These are phyloP conservation scores for Agaricus sinodeliciosus DNA, from an alignment of 768 basidiomycete genomes.

Conservation along the genomic window DNA sequence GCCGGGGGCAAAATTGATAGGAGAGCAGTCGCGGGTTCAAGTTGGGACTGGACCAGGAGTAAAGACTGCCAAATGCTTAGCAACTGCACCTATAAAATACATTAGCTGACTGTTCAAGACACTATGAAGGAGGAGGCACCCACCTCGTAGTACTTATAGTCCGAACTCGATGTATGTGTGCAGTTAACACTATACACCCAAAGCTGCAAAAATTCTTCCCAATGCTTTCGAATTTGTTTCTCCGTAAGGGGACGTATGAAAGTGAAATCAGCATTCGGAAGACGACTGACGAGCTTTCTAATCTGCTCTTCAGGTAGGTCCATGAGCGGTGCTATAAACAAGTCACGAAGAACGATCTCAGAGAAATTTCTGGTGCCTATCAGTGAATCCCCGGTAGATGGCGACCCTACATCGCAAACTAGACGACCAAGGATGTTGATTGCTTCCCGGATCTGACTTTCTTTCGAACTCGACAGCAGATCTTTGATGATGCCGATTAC, in stretches of 20 bases:
- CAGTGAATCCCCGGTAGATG: background rate
- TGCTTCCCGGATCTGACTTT: slow-evolving; percentile 1
- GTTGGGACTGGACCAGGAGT: slow-evolving; percentile 41
- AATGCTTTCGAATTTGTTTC: slow-evolving; percentile 13
- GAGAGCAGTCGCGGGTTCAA: slow-evolving; percentile 32
- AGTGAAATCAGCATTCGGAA: background rate
- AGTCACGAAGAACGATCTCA: background rate
- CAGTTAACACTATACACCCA: slow-evolving; percentile 7
- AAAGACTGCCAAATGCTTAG: slow-evolving; percentile 48
- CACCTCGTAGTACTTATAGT: background rate
- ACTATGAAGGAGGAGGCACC: background rate
- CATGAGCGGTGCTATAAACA: slow-evolving; percentile 12
- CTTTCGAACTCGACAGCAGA: slow-evolving; percentile 7
- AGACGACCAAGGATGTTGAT: slow-evolving; percentile 6
- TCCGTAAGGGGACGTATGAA: slow-evolving; percentile 11
- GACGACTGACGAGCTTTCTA: background rate
- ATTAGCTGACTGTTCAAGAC: background rate
- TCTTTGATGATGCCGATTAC: slow-evolving; percentile 10
- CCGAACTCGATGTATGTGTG: background rate
- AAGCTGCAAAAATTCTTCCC: slow-evolving; percentile 9
- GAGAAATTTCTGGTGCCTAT: background rate
- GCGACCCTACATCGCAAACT: background rate
- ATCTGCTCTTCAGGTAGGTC: slow-evolving; percentile 2
- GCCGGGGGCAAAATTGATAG: slow-evolving; percentile 27
- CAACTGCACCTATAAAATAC: slow-evolving; percentile 27